phyloP scores from a whole-genome alignment of 2,329 filamentous ascomycete genomes.

The Clathrospora elynae region DNA sequence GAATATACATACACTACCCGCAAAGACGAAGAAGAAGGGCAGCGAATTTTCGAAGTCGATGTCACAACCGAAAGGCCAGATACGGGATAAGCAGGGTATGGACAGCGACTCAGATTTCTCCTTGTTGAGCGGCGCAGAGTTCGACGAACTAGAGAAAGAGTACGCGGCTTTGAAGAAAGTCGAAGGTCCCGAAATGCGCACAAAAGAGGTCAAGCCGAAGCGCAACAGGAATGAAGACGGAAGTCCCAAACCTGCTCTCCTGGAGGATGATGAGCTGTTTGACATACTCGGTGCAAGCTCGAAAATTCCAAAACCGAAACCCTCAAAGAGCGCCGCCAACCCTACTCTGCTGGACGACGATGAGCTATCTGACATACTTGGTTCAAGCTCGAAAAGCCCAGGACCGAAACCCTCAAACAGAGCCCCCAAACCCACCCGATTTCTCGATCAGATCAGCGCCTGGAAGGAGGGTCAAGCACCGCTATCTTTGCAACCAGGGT shows the following conservation, averaged over 20 bases:
- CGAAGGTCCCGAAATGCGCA: constrained; percentile 8
- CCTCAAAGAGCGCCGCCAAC: neutral
- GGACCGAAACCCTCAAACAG: constrained; percentile 1
- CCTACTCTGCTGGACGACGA: constrained; percentile 4
- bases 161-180: too few species aligned
- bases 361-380: constrained; percentile 5
- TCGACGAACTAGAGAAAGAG: constrained; percentile 4
- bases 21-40: too few species aligned
- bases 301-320: neutral
- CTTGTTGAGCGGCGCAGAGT: constrained; percentile 7
- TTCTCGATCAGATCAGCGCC: constrained; percentile 23
- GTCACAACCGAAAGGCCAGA: neutral
- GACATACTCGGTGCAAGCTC: neutral
- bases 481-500: constrained; percentile 23
- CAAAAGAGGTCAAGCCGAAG: constrained; percentile 7
- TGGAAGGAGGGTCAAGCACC: constrained; percentile 20
- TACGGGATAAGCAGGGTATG: too few species aligned
- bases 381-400: constrained; percentile 1
- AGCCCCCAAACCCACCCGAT: constrained; percentile 13
- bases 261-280: constrained; percentile 1
- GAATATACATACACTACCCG: constrained; percentile 12
- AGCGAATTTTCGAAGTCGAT: too few species aligned
- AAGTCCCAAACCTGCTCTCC: neutral
- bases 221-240: neutral
- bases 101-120: constrained; percentile 10